These are phyloP conservation scores for Colletotrichum scovillei DNA, from an alignment of 2,329 filamentous ascomycete species.

Conservation along the genomic window DNA sequence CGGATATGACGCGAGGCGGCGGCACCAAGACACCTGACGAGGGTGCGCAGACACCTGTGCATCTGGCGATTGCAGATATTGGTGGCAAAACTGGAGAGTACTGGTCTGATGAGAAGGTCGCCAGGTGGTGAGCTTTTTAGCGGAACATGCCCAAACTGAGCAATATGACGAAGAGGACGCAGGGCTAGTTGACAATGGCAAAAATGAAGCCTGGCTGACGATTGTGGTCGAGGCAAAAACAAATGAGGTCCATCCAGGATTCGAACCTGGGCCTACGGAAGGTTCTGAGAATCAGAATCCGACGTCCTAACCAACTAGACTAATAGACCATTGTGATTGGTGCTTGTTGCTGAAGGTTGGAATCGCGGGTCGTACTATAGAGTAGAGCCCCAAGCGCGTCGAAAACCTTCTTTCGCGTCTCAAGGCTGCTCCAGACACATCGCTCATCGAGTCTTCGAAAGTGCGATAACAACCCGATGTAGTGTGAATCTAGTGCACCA, in stretches of 20 bases:
- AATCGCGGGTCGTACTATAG: fast-evolving
- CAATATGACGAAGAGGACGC: background rate
- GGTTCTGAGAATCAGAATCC: conserved; percentile 18
- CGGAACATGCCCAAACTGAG: fast-evolving
- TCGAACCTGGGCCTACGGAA: conserved; percentile 32
- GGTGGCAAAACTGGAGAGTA: conserved; percentile 48
- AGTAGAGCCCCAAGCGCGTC: background rate
- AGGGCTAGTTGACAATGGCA: background rate
- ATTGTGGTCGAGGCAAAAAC: background rate
- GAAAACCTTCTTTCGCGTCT: too few relatives aligned
- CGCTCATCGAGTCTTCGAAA: too few relatives aligned
- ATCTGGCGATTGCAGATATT: conserved; percentile 53
- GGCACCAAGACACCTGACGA: conserved; percentile 53
- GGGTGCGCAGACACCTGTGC: conserved; percentile 56
- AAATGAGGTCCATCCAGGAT: conserved; percentile 28
- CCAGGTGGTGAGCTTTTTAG: conserved; percentile 43
- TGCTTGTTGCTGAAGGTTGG: fast-evolving
- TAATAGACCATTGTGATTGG: conserved; percentile 18
- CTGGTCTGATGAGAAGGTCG: conserved; percentile 50
- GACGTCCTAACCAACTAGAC: conserved; percentile 35
- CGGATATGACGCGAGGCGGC: conserved; percentile 57
- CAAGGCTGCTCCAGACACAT: too few relatives aligned
- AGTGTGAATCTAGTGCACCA: fast-evolving
- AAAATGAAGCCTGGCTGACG: background rate
- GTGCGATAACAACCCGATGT: too few relatives aligned